These are phyloP conservation scores for Vanrija pseudolonga DNA, from an alignment of 1,284 basidiomycete genomes.

Conservation along the genomic window DNA sequence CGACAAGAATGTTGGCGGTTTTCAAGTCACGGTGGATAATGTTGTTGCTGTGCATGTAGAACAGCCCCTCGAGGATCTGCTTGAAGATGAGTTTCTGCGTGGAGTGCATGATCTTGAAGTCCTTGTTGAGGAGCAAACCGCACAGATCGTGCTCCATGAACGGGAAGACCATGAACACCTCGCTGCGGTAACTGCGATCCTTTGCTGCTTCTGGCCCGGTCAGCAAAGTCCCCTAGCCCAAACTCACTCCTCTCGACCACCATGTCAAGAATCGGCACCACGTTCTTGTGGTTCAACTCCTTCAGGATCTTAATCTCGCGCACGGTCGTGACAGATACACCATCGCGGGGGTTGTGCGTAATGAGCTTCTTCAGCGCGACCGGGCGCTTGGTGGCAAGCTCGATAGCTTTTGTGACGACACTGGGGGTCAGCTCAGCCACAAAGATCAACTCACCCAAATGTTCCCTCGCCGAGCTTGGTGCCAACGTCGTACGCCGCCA, in stretches of 20 bases:
- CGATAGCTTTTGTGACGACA: constrained; percentile 82
- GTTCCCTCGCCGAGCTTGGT: constrained; percentile 91
- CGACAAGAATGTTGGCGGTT: constrained; percentile 93
- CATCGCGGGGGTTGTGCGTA: constrained; percentile 92
- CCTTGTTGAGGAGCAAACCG: constrained; percentile 84
- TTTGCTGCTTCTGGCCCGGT: constrained; percentile 18
- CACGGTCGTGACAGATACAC: constrained; percentile 84
- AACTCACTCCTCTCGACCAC: constrained; percentile 56
- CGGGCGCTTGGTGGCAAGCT: constrained; percentile 58
- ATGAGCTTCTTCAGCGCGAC: constrained; percentile 84
- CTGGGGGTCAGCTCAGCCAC: no score
- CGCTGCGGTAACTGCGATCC: constrained; percentile 50
- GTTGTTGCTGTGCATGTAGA: constrained; percentile 90
- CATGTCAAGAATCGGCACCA: constrained; percentile 90
- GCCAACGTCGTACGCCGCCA: constrained; percentile 73
- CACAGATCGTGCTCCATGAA: constrained; percentile 99
- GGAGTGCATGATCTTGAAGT: constrained; percentile 72
- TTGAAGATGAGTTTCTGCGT: constrained; percentile 95
- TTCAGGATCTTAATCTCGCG: constrained; percentile 99
- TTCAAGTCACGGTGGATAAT: constrained; percentile 99
- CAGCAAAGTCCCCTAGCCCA: not conserved
- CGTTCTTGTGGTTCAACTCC: constrained; percentile 74
- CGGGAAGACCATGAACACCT: constrained; percentile 92
- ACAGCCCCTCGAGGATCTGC: constrained; percentile 89
- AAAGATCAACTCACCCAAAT: constrained; percentile 62